Base-by-base conservation (phyloP, 805 yeast species). In the Candida vaughaniae region DNA sequence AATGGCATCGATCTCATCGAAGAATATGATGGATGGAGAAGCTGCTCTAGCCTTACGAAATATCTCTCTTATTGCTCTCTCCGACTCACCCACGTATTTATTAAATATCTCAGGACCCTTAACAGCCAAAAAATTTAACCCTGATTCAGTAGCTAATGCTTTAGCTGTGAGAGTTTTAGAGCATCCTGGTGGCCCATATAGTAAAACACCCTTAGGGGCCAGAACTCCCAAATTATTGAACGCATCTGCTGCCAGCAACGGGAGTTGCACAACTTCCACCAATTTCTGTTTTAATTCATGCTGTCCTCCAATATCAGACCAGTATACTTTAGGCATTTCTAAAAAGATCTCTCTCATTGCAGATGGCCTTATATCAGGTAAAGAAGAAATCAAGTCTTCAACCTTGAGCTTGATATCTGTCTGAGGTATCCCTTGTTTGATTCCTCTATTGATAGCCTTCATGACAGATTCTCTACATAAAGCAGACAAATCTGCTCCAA, bases 141-240 rank as follows among this genome's bases (percentile, higher is more conserved):
- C 97, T 1, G 96, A 84, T 61, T 91, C 99, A 0, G 96, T 85
- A 0, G 98, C 98, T 20, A 91, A 64, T 0, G 97, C 97, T 54
- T 91, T 91, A 2, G 97, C 98, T 0, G 95, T 87, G 43, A 91
- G 62, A 0, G 99, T 91, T 53, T 91, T 91, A 8, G 97, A 90
- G 65, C 98, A 91, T 11, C 99, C 99, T 0, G 99, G 98, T 1
- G 99, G 99, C 0, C 99, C 99, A 59, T 93, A 93, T 15, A 93
- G 67, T 31, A 93, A 61, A 1, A 93, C 84, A 25, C 99, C 99
- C 48, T 87, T 85, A 3, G 99, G 99, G 0, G 98, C 89, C 29
- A 77, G 69, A 3, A 93, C 82, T 0, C 98, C 98, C 10, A 93
- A 68, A 28, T 75, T 67, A 14, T 69, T 68, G 57, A 93, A 93